These are phyloP conservation scores for Xylariaceae sp. DNA, from an alignment of 2,329 filamentous ascomycete genomes.

Conservation along the genomic window DNA sequence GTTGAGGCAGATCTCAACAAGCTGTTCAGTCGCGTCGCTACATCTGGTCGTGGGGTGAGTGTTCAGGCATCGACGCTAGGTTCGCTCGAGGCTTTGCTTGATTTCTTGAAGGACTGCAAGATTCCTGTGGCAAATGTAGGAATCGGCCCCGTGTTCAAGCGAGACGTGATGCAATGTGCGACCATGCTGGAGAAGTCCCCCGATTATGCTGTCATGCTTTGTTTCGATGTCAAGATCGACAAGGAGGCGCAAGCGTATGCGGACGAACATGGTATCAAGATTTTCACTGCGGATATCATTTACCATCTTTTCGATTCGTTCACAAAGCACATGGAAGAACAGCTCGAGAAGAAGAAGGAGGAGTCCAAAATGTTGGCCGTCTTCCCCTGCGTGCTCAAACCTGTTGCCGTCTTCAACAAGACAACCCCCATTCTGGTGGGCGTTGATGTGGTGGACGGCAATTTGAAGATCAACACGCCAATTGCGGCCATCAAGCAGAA, in stretches of 20 bases:
- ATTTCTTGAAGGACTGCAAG: slow-evolving; percentile 94
- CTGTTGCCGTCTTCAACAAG: slow-evolving; percentile 98
- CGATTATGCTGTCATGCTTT: slow-evolving; percentile 98
- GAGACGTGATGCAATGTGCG: slow-evolving; percentile 93
- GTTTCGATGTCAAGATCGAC: slow-evolving; percentile 99
- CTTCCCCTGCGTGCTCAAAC: slow-evolving; percentile 89
- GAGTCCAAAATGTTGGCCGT: slow-evolving; percentile 94
- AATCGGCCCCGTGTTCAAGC: slow-evolving; percentile 96
- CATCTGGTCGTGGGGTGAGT: slow-evolving; percentile 89
- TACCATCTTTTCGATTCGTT: slow-evolving; percentile 98
- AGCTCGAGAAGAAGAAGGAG: slow-evolving; percentile 91
- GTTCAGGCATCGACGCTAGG: slow-evolving; percentile 97
- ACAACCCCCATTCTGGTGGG: slow-evolving; percentile 92
- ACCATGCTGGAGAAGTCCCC: slow-evolving; percentile 96
- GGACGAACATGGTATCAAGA: slow-evolving; percentile 92
- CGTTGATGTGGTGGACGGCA: slow-evolving; percentile 92
- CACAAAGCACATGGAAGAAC: slow-evolving; percentile 87
- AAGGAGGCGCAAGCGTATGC: slow-evolving; percentile 92
- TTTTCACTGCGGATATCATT: slow-evolving; percentile 98
- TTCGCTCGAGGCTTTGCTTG: slow-evolving; percentile 91
- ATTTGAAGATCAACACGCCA: slow-evolving; percentile 83
- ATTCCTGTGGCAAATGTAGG: slow-evolving; percentile 97
- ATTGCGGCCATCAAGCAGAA: slow-evolving; percentile 86
- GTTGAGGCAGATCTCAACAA: slow-evolving; percentile 93
- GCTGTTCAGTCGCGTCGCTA: slow-evolving; percentile 88